Evolutionary conservation across 2,329 filamentous ascomycete species (phyloP), one percentile per base, ranked within the genome.

Genomic region (Celoporthe dispersa): DNA sequence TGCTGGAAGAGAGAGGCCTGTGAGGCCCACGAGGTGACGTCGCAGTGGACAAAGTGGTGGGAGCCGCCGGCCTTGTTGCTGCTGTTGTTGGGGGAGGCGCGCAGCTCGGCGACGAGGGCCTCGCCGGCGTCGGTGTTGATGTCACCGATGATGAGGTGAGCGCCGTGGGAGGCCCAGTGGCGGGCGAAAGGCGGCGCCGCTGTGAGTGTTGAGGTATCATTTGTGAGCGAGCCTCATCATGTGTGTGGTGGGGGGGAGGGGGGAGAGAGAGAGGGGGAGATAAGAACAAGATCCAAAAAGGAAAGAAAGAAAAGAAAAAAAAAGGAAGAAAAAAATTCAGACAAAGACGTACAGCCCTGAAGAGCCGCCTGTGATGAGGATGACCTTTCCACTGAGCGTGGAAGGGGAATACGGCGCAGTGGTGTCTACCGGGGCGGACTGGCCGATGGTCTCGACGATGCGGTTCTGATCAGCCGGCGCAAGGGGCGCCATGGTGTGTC

Each of bases 21-120:
- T 7, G 86, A 87, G 59, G 87, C 80, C 88, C 89, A 92, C 72
- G 85, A 82, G 1, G 87, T 88, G 12, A 92, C 90, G 79, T 92
- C 87, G 81, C 88, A 90, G 74, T 85, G 82, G 66, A 88, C 80
- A 76, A 87, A 91, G 75, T 86, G 81, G 71, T 87, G 85, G n/a
- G 35, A 84, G 79, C 65, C 79, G 73, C n/a, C n/a, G n/a, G n/a
- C n/a, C n/a, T n/a, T n/a, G n/a, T n/a, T n/a, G n/a, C n/a, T n/a
- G n/a, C 44, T 48, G 44, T 48, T 69, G 80, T 83, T 28, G 77
- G 80, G 41, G 78, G 75, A 76, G 57, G 80, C 75, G 57, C 84
- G 83, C 53, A 91, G 79, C 37, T 85, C 81, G 16, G 85, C 84
- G 11, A 88, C 84, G 33, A 92, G 81, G 31, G 81, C 78, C 73